These are phyloP conservation scores for Panellus pusillus DNA, from an alignment of 768 basidiomycete genomes.

Conservation along the genomic window DNA sequence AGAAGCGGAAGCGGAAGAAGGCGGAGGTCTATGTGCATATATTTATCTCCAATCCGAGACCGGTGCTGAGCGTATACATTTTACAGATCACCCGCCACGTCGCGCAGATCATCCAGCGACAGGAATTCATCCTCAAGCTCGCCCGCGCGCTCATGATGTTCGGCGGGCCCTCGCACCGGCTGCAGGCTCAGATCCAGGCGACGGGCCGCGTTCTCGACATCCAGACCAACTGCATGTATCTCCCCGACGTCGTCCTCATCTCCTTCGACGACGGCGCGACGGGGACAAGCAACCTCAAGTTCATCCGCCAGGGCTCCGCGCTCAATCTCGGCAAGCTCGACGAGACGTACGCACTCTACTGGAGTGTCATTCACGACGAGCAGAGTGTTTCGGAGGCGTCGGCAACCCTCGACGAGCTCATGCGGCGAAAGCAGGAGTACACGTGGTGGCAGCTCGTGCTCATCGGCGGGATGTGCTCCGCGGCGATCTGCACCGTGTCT, in stretches of 20 bases:
- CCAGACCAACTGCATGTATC: slow-evolving; percentile 66
- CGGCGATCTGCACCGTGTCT: slow-evolving; percentile 69
- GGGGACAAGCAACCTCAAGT: slow-evolving; percentile 78
- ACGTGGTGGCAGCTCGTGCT: slow-evolving; percentile 59
- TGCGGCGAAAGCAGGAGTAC: slow-evolving; percentile 66
- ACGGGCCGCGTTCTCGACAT: slow-evolving; percentile 80
- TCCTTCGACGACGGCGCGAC: slow-evolving; percentile 81
- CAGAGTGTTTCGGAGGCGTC: slow-evolving; percentile 75
- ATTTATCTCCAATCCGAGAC: too few relatives aligned
- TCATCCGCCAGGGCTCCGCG: slow-evolving; percentile 69
- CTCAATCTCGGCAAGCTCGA: slow-evolving; percentile 78
- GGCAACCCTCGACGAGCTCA: slow-evolving; percentile 65
- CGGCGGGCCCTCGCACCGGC: slow-evolving; percentile 78
- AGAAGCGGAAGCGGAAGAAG: slow-evolving; percentile 52
- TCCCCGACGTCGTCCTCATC: slow-evolving; percentile 75
- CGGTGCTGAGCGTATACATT: not conserved
- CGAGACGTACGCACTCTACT: slow-evolving; percentile 70
- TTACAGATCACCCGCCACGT: slow-evolving; percentile 78
- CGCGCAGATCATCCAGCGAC: slow-evolving; percentile 76
- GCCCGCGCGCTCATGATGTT: slow-evolving; percentile 89
- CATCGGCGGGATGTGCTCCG: slow-evolving; percentile 76
- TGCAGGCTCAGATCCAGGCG: slow-evolving; percentile 78
- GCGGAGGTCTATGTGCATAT: slow-evolving; percentile 72
- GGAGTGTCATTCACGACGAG: slow-evolving; percentile 84
- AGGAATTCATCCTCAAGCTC: slow-evolving; percentile 84